Base-by-base conservation (phyloP, 2,329 filamentous ascomycete species). In the Aspergillus oerlinghausenensis region DNA sequence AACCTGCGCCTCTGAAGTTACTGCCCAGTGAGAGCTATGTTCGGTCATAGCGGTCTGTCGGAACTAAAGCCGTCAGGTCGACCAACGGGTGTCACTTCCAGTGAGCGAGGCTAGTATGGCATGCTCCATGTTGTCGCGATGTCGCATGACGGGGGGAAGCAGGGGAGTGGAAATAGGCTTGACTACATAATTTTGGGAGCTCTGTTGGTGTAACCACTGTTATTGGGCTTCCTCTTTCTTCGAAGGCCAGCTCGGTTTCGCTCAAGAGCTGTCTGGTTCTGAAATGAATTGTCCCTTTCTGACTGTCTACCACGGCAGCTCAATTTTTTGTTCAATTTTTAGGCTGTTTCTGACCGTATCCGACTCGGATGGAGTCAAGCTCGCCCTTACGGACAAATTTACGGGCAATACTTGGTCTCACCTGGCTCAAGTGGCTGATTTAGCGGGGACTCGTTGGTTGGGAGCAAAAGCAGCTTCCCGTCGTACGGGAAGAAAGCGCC, bases 401-500 rank as follows among this genome's bases (percentile, higher is more conserved):
- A 35, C 32, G 32, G 32, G 11, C 32, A 35, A 50, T 51, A 48
- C 50, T 54, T 47, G 42, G 50, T 53, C 56, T 49, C 54, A 52
- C 55, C 55, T 56, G 50, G 51, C 29, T 51, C 50, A 60, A 52
- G 47, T 56, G 52, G 55, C 56, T 55, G 58, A 53, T 35, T 52
- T 49, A 60, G 56, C 60, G 57, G 51, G 23, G 61, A 62, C 61
- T 65, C 60, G 60, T 64, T 61, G 51, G 51, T 59, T 64, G 65
- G 60, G 51, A 49, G 58, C 54, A 49, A 55, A 65, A 63, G 67
- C 63, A 62, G 57, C 55, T 58, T 63, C 50, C 65, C 60, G 65
- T 66, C 49, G 59, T 67, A 71, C 67, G 66, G 64, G 63, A 62
- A 61, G 59, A 60, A 55, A 55, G 60, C 54, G 29, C 58, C 58